These are phyloP conservation scores for Quercus phellos DNA, from an alignment of 331 rosid genomes.

Conservation along the genomic window DNA sequence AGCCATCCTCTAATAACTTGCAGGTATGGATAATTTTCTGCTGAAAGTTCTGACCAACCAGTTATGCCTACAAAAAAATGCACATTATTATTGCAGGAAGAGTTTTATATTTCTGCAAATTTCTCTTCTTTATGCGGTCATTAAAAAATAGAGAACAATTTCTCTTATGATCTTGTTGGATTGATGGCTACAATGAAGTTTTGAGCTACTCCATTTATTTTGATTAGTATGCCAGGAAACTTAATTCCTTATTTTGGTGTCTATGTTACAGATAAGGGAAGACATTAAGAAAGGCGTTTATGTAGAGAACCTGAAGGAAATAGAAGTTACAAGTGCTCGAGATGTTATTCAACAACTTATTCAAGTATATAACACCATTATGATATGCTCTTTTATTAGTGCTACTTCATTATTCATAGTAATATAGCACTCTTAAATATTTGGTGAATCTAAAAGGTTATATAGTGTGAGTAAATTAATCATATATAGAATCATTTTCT, in stretches of 20 bases:
- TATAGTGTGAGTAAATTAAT: not conserved
- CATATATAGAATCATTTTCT: not conserved
- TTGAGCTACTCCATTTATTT: not conserved
- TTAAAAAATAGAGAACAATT: not conserved
- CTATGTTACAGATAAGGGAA: conserved; percentile 72
- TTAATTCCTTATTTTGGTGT: not conserved
- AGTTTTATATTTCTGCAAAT: not conserved
- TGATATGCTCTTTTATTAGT: conserved; percentile 6
- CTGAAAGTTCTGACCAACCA: not conserved
- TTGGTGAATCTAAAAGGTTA: not conserved
- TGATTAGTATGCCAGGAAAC: not conserved
- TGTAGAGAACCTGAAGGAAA: conserved; percentile 88
- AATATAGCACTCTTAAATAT: not conserved
- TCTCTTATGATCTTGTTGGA: not conserved
- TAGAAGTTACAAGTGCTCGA: conserved; percentile 83
- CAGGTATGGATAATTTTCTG: conserved; percentile 50
- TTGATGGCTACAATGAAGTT: not conserved
- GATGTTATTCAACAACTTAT: conserved; percentile 90
- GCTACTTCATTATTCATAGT: not conserved
- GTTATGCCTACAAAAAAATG: not conserved
- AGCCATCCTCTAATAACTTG: conserved; percentile 79
- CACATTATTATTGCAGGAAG: not conserved
- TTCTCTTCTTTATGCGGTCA: not conserved
- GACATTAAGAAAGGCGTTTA: conserved; percentile 89
- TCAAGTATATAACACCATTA: conserved; percentile 47